A percentile compares a stretch with the other conserved stretches of the same genome.
These are phyloP conservation scores for Talaromyces borbonicus DNA, from an alignment of 495 filamentous ascomycete species.

Conservation along the genomic window DNA sequence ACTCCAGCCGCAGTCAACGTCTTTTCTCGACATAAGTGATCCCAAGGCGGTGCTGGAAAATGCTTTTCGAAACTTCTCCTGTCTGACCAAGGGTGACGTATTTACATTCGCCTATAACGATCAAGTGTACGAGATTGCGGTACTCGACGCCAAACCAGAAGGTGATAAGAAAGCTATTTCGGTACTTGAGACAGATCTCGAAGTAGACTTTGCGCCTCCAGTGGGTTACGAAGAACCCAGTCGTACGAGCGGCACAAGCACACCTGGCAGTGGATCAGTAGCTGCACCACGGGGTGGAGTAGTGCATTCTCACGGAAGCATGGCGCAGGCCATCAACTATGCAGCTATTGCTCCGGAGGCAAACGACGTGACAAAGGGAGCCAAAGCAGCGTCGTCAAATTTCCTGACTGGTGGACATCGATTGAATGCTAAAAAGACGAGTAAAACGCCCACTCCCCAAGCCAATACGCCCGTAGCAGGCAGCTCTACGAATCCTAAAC, in stretches of 20 bases:
- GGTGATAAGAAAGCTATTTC: conserved; percentile 69
- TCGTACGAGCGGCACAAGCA: conserved; percentile 50
- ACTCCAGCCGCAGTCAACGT: conserved; percentile 81
- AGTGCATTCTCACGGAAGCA: conserved; percentile 74
- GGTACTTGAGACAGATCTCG: conserved; percentile 88
- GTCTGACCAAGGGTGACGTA: conserved; percentile 80
- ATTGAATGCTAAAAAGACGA: conserved; percentile 67
- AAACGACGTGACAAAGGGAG: conserved; percentile 48
- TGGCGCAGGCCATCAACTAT: conserved; percentile 97
- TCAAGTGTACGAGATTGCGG: conserved; percentile 80
- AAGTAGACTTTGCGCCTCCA: conserved; percentile 89
- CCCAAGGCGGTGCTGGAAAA: conserved; percentile 97
- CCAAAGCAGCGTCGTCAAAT: conserved; percentile 60
- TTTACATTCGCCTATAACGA: conserved; percentile 97
- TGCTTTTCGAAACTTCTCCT: conserved; percentile 88
- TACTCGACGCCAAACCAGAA: conserved; percentile 83
- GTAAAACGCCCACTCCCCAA: conserved; percentile 69
- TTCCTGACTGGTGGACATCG: conserved; percentile 69
- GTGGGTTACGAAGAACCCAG: conserved; percentile 85
- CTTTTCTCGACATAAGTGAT: conserved; percentile 92
- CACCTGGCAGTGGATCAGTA: conserved; percentile 53
- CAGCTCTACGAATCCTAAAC: conserved; percentile 47
- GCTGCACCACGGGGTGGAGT: conserved; percentile 54
- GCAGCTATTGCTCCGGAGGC: conserved; percentile 80
- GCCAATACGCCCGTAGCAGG: conserved; percentile 71